Base-by-base conservation (phyloP, 305 asterid species). In the Fraxinus baroniana region DNA sequence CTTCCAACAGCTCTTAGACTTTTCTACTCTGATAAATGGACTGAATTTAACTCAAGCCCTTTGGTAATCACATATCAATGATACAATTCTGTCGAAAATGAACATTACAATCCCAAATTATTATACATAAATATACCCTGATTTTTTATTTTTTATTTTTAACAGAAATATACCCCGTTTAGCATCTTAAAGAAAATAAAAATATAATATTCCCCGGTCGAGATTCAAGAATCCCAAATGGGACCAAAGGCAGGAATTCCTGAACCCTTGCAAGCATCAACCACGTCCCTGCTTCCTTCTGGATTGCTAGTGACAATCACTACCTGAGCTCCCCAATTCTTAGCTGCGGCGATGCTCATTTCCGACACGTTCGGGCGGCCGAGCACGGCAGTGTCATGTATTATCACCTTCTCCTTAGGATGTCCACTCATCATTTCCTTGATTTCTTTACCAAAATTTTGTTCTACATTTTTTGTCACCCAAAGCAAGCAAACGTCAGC, bases 291-390 rank as follows among this genome's bases (percentile, higher is more conserved):
- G 33, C 97, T 92, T 7, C 94, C 97, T 85, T 88, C 88, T 0
- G 97, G 97, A 78, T 92, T 92, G 78, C 94, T 92, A 0, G 97
- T 92, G 77, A 92, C 97, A 22, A 92, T 90, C 74, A 92, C 97
- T 79, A 91, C 94, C 84, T 92, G 90, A 60, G 97, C 97, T 22
- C 90, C 79, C 76, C 91, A 91, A 39, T 74, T 84, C 84, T 78
- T 89, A 7, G 94, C 94, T 10, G 89, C 5, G 1, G 85, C 90
- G 2, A 91, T 86, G 74, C 94, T 91, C 93, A 92, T 74, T 72
- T 86, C 82, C 46, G 92, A 78, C 74, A 91, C 94, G 0, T 91
- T 91, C 3, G 97, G 94, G 5, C 94, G 93, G 10, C 97, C 94
- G 0, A 90, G 87, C 71, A 90, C 80, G 1, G 94, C 90, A 1